A percentile compares a stretch with the other conserved stretches of the same genome.
These are phyloP conservation scores for Fusarium illudens DNA, from an alignment of 2,329 filamentous ascomycete genomes.

Conservation along the genomic window DNA sequence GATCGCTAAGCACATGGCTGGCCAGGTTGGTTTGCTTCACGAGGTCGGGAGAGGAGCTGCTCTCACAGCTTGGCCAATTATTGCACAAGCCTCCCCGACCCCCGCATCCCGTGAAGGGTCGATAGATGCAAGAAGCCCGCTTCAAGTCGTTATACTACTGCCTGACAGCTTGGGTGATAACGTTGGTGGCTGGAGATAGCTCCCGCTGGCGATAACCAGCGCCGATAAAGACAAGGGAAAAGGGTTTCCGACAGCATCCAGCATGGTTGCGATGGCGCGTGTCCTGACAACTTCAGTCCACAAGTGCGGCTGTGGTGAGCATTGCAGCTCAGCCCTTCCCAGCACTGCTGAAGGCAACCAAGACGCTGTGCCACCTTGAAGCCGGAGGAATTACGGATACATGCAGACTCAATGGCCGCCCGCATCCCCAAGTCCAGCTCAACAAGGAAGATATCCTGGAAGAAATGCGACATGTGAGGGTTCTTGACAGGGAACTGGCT, in stretches of 20 bases:
- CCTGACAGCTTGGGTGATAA: neutral
- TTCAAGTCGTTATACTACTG: neutral
- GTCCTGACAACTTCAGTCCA: conserved; percentile 1
- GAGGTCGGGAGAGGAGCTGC: conserved; percentile 7
- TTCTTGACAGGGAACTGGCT: neutral
- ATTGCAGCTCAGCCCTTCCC: conserved; percentile 10
- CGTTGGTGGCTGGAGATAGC: conserved; percentile 13
- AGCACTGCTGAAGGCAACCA: neutral
- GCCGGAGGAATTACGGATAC: neutral
- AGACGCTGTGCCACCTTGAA: conserved; percentile 12
- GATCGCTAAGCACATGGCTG: conserved; percentile 19
- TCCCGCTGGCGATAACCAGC: conserved; percentile 6
- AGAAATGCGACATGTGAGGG: conserved; percentile 17
- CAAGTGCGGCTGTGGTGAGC: conserved; percentile 11
- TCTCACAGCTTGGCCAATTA: neutral
- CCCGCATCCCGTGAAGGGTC: conserved; percentile 5
- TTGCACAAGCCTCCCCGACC: neutral
- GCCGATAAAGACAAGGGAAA: neutral
- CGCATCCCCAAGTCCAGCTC: conserved; percentile 1
- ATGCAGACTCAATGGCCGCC: conserved; percentile 3
- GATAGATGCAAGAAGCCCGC: neutral
- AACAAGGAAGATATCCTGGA: conserved; percentile 1
- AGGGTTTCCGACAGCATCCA: neutral
- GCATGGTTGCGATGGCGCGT: neutral
- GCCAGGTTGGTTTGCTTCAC: conserved; percentile 6